Base-by-base conservation (phyloP, 257 asterid genomes). In the Cinchona pubescens region DNA sequence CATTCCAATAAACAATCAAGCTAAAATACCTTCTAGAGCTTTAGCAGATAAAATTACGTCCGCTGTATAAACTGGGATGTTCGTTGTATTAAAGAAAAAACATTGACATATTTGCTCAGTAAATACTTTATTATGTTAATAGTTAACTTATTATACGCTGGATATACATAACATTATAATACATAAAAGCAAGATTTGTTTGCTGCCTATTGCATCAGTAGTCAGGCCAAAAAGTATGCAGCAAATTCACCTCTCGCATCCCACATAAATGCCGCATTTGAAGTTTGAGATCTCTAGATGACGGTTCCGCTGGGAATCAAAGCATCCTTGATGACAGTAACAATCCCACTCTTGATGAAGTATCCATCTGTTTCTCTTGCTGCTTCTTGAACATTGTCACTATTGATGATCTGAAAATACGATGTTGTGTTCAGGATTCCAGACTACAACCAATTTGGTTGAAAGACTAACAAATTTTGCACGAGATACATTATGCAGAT, bases 311-410 rank as follows among this genome's bases (percentile, higher is more conserved):
- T 82, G 58, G 97, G 97, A 80, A 93, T 86, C 77, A 88, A 73
- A 61, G 98, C 98, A 84, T 93, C 98, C 86, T 93, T 93, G 83
- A 93, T 85, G 12, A 93, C 92, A 0, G 98, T 91, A 71, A 93
- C 97, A 25, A 93, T 93, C 55, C 98, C 96, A 29, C 98, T 91
- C 92, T 91, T 93, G 82, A 93, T 93, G 62, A 93, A 93, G 90
- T 91, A 93, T 42, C 98, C 98, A 18, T 93, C 98, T 0, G 96
- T 88, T 85, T 93, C 98, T 78, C 98, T 87, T 7, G 97, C 97
- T 30, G 98, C 98, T 87, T 91, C 98, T 89, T 91, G 97, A 69
- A 93, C 88, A 35, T 87, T 77, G 78, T 91, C 98, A 14, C 79
- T 45, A 86, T 93, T 93, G 12, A 91, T 68, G 75, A 93, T 93